These are phyloP conservation scores for Elaeis oleifera DNA, from an alignment of 202 grass and related monocot genomes.

Conservation along the genomic window DNA sequence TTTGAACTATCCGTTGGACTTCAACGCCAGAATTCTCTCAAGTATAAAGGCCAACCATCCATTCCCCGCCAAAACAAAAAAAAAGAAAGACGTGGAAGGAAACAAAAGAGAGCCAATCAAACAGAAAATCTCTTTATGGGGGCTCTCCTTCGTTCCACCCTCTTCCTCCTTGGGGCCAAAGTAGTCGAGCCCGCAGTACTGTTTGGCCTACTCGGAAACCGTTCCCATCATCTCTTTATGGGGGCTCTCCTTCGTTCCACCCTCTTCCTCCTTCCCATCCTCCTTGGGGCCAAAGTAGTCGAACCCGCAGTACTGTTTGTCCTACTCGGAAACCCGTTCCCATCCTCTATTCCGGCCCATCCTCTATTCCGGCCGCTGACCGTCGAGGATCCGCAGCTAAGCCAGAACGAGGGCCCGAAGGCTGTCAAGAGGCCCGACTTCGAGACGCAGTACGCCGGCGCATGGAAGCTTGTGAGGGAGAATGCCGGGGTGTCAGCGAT, in stretches of 20 bases:
- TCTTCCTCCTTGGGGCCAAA: conserved; percentile 25
- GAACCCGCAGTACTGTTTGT: conserved; percentile 32
- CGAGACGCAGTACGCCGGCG: conserved; percentile 1
- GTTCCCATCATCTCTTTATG: too few species aligned
- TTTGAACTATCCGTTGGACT: too few species aligned
- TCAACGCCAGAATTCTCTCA: too few species aligned
- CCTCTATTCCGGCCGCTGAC: too few species aligned
- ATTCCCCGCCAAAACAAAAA: too few species aligned
- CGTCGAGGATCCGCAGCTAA: too few species aligned
- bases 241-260: conserved; percentile 16
- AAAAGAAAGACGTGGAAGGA: too few species aligned
- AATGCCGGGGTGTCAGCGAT: conserved; percentile 27
- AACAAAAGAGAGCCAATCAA: too few species aligned
- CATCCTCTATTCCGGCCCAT: too few species aligned
- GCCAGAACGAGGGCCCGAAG: too few species aligned
- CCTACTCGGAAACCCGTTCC: conserved; percentile 15
- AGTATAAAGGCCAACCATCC: too few species aligned
- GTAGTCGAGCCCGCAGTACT: conserved; percentile 21
- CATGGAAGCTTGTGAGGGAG: conserved; percentile 19
- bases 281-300: conserved; percentile 29
- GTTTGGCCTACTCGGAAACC: conserved; percentile 28
- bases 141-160: conserved; percentile 13
- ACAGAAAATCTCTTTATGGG: conserved; percentile 12
- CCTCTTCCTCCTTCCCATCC: conserved; percentile 15
- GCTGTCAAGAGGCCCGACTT: conserved; percentile 16